Evolutionary conservation across 495 filamentous ascomycete genomes (phyloP), one percentile per base, ranked within the genome.

Genomic region (Parathielavia hyrcaniae): DNA sequence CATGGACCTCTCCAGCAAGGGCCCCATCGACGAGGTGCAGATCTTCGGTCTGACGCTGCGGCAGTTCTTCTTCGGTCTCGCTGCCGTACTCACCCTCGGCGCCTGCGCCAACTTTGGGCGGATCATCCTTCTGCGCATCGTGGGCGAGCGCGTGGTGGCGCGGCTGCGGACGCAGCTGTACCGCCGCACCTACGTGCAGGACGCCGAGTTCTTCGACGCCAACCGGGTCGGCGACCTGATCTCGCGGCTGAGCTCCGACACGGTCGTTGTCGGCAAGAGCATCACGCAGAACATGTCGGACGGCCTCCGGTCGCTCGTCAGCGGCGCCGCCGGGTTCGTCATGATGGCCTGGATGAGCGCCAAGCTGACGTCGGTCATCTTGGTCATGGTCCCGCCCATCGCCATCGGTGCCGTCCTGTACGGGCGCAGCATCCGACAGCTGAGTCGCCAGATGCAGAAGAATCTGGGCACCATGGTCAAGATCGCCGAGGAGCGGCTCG

Each of bases 121-220:
- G 50, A 93, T 98, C 62, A 85, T 97, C 43, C 85, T 97, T 39
- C 82, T 98, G 4, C 81, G 93, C n/a, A 93, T 97, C 58, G 88
- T 97, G 40, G 93, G 93, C 52, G 93, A 98, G 70, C 81, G 95
- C 34, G 90, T 97, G 49, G 95, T 98, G 30, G 83, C 93, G 16
- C 81, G 91, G 61, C 79, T 97, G 58, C 84, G 93, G 41, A 92
- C 91, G 11, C 86, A 88, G 70, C 83, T 98, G 20, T 98, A 93
- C 75, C 81, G 89, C 52, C 82, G 86, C 64, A 97, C 93, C 0
- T 93, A 95, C 59, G 75, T 90, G 20, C 93, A 98, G 67, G 90
- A 98, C 70, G 95, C 95, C 57, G 93, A 98, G 67, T 98, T 98
- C 77, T 98, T 97, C 69, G 93, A 98, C 68, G 93, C 93, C 39